phyloP scores from a whole-genome alignment of 176 grass and related monocot species.

The Zea luxurians region DNA sequence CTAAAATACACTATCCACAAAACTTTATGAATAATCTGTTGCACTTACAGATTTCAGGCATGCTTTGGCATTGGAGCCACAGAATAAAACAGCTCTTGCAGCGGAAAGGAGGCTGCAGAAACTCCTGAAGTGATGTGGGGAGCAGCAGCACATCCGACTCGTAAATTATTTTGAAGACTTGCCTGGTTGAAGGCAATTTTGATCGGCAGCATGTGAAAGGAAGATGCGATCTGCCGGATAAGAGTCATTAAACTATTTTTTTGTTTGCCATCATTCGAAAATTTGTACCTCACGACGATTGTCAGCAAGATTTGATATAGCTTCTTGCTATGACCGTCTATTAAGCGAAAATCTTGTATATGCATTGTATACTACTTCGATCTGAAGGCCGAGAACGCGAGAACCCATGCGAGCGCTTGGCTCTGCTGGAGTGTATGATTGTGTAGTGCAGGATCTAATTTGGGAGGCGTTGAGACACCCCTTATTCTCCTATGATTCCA shows the following conservation, averaged over 20 bases:
- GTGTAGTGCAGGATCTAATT: neutral
- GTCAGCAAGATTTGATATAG: neutral
- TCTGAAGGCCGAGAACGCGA: neutral
- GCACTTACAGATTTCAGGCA: constrained; percentile 79
- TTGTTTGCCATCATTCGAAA: neutral
- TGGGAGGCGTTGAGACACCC: neutral
- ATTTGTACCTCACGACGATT: neutral
- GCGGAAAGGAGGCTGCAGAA: constrained; percentile 84
- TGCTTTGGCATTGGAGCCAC: constrained; percentile 81
- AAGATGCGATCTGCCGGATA: neutral
- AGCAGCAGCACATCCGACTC: neutral
- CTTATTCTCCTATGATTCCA: no score
- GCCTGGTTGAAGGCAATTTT: constrained; percentile 34
- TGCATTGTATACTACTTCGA: neutral
- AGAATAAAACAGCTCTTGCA: constrained; percentile 85
- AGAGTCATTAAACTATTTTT: neutral
- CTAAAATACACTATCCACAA: neutral
- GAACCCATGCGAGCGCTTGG: neutral
- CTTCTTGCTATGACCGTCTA: no score
- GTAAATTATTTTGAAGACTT: constrained; percentile 1
- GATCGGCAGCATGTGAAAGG: constrained; percentile 7
- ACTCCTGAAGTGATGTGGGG: constrained; percentile 45
- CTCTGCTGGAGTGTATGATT: neutral
- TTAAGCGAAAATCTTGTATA: neutral
- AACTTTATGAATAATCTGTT: neutral